Evolutionary conservation across 371 early-diverging fungal species (phyloP).

Genomic region (Dichotomocladium elegans): DNA sequence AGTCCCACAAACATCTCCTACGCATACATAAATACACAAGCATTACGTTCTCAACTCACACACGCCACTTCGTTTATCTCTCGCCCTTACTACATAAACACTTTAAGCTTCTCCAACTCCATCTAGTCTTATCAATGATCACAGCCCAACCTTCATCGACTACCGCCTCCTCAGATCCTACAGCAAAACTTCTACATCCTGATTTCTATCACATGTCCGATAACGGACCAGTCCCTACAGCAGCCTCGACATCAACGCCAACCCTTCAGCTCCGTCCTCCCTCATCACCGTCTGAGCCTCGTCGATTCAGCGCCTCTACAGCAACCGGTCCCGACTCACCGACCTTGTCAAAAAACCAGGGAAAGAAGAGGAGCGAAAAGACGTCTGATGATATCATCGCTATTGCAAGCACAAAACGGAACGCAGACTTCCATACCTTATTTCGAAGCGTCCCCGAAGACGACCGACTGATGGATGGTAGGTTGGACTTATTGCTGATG

Average conservation of each 20-base stretch:
- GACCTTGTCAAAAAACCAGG: neutral
- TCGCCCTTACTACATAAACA: too few relatives aligned
- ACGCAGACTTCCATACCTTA: slow-evolving; percentile 58
- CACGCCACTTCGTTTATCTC: too few relatives aligned
- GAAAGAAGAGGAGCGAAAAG: neutral
- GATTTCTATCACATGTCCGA: neutral
- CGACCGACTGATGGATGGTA: slow-evolving; percentile 64
- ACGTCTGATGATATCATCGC: neutral
- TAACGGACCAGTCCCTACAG: neutral
- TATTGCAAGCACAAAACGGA: slow-evolving; percentile 47
- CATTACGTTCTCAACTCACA: too few relatives aligned
- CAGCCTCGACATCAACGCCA: slow-evolving; percentile 3
- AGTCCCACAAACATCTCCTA: too few relatives aligned
- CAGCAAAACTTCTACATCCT: neutral
- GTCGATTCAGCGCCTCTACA: slow-evolving; percentile 5
- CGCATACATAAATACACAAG: too few relatives aligned
- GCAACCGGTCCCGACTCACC: neutral
- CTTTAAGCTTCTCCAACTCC: too few relatives aligned
- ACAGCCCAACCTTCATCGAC: neutral
- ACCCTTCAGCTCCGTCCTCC: neutral
- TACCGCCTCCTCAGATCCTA: neutral
- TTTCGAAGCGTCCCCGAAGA: slow-evolving; percentile 61
- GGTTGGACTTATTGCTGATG: too few relatives aligned
- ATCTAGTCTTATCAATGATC: too few relatives aligned
- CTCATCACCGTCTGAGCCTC: neutral